Percentiles rank a stretch among this genome's conserved stretches.
Evolutionary conservation across 805 yeast species (phyloP).

Genomic region (Candida ponderosae): DNA sequence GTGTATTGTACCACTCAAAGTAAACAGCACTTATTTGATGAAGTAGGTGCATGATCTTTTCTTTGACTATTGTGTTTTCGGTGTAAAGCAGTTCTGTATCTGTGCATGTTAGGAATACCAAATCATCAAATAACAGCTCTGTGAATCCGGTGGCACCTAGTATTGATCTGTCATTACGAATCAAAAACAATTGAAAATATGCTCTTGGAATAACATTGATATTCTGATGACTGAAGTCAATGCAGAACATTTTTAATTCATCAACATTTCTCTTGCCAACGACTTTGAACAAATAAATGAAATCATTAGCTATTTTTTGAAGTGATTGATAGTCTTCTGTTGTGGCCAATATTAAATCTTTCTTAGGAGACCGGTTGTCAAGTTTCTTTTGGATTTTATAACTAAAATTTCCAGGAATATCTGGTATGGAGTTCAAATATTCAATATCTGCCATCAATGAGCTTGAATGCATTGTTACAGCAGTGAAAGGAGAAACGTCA

Average conservation of each 20-base stretch:
- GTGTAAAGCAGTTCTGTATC: constrained; percentile 23
- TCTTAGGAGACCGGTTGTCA: constrained; percentile 41
- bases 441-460: constrained; percentile 8
- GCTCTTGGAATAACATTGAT: constrained; percentile 51
- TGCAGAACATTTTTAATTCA: constrained; percentile 25
- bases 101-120: constrained; percentile 36
- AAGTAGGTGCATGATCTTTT: constrained; percentile 23
- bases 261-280: constrained; percentile 19
- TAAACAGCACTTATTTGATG: constrained; percentile 40
- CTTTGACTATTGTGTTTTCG: constrained; percentile 14
- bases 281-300: constrained; percentile 26
- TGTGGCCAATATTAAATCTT: constrained; percentile 22
- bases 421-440: constrained; percentile 15
- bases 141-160: constrained; percentile 39
- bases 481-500: constrained; percentile 10
- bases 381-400: constrained; percentile 38
- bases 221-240: constrained; percentile 23
- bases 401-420: constrained; percentile 33
- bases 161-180: constrained; percentile 55
- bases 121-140: constrained; percentile 30
- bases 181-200: constrained; percentile 49
- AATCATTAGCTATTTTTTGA: constrained; percentile 27
- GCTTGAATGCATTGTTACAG: constrained; percentile 3
- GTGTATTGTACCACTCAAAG: constrained; percentile 34
- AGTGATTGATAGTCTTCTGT: constrained; percentile 21